Conservation (phyloP, 1,284 basidiomycete genomes). For the Coniferiporia sulphurascens region DNA sequence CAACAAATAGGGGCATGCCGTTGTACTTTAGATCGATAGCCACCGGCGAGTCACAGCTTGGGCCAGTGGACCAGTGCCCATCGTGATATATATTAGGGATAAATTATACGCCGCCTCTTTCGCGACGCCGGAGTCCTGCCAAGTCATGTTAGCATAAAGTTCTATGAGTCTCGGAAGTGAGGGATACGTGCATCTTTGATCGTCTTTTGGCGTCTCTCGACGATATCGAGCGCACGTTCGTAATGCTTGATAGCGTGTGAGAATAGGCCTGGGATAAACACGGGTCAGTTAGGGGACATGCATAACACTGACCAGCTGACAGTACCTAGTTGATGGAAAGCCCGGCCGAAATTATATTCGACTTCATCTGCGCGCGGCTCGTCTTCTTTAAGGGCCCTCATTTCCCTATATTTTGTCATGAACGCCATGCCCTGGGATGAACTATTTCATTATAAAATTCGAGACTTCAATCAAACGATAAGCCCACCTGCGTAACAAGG, state of each 20-base stretch:
- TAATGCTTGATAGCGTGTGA: slow-evolving; percentile 83
- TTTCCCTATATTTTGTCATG: slow-evolving; percentile 66
- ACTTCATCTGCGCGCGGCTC: slow-evolving; percentile 56
- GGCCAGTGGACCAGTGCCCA: slow-evolving; percentile 67
- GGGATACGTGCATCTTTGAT: slow-evolving; percentile 13
- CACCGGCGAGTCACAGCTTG: slow-evolving; percentile 61
- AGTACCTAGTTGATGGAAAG: slow-evolving; percentile 85
- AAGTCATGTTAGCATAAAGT: slow-evolving; percentile 4
- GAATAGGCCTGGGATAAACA: slow-evolving; percentile 53
- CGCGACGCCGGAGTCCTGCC: slow-evolving; percentile 42
- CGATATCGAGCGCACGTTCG: slow-evolving; percentile 63
- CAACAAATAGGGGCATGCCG: background rate
- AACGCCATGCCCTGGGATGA: slow-evolving; percentile 71
- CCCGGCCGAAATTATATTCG: slow-evolving; percentile 88
- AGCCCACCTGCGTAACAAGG: slow-evolving; percentile 63
- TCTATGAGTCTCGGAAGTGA: slow-evolving; percentile 14
- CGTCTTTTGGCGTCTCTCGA: slow-evolving; percentile 36
- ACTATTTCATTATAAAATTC: background rate
- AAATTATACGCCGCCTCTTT: slow-evolving; percentile 87
- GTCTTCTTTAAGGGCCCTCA: slow-evolving; percentile 41
- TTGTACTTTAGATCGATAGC: slow-evolving; percentile 43
- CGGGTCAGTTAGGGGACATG: slow-evolving; percentile 3
- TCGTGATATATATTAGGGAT: slow-evolving; percentile 73
- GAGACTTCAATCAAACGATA: slow-evolving; percentile 7
- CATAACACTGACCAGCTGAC: background rate